Evolutionary conservation across 2,329 filamentous ascomycete genomes (phyloP).

Genomic region (Blastomyces gilchristii): DNA sequence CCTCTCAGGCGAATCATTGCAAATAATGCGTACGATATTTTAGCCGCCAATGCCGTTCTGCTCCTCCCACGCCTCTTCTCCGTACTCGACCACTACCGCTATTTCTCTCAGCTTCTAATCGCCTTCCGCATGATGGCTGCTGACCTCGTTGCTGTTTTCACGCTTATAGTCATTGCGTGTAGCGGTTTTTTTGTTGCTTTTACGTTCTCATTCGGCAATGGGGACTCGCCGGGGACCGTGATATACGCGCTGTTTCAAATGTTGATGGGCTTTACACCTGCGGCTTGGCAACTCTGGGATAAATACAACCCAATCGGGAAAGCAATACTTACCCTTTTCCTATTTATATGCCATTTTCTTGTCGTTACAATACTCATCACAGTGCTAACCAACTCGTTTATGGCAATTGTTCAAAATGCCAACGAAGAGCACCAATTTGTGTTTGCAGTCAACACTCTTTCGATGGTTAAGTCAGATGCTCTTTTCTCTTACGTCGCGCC

Average conservation of each 20-base stretch:
- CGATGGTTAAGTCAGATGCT: conserved; percentile 96
- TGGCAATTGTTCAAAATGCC: conserved; percentile 86
- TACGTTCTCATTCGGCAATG: conserved; percentile 63
- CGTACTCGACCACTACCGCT: conserved; percentile 86
- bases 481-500: conserved; percentile 90
- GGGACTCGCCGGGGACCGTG: conserved; percentile 61
- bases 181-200: conserved; percentile 96
- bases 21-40: conserved; percentile 82
- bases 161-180: conserved; percentile 76
- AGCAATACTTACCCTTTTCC: conserved; percentile 64
- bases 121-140: conserved; percentile 90
- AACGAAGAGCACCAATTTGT: conserved; percentile 86
- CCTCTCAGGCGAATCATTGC: conserved; percentile 59
- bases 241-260: conserved; percentile 89
- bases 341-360: conserved; percentile 91
- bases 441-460: conserved; percentile 93
- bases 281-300: conserved; percentile 84
- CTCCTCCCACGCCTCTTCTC: conserved; percentile 87
- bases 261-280: conserved; percentile 89
- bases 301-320: conserved; percentile 71
- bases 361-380: conserved; percentile 91
- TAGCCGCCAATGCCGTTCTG: conserved; percentile 81
- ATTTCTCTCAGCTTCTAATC: conserved; percentile 89
- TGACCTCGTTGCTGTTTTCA: conserved; percentile 73
- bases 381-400: conserved; percentile 93